Base-by-base conservation (phyloP, 805 yeast species). In the Starmerella cellae region DNA sequence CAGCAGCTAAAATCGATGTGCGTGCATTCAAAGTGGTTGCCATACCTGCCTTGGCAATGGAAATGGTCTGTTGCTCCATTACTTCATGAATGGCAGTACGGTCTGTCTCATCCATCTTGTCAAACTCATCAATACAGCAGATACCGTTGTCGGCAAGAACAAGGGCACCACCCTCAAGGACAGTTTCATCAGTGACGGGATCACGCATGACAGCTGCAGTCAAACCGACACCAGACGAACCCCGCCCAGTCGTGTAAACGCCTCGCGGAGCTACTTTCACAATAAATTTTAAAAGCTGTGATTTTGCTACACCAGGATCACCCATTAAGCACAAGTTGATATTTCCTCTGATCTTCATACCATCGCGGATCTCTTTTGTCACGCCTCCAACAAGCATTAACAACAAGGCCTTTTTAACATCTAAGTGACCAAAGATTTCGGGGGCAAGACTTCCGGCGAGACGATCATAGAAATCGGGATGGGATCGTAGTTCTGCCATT, bases 141-240 rank as follows among this genome's bases (percentile, higher is more conserved):
- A 91, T 80, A 60, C 98, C 98, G 58, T 88, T 85, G 64, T 91
- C 98, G 0, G 98, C 95, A 43, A 91, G 66, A 5, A 91, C 97
- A 44, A 91, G 69, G 1, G 98, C 97, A 63, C 98, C 98, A 45
- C 97, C 98, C 70, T 91, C 98, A 39, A 91, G 69, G 14, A 91
- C 83, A 94, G 88, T 82, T 63, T 91, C 98, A 62, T 91, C 98
- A 1, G 98, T 91, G n/a, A 87, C 88, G 2, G 97, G 96, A 61
- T 91, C 98, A 56, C 91, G 75, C 94, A 91, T 85, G 28, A 91
- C 98, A 0, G 98, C 98, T 2, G 98, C 98, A 3, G 98, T 91
- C 55, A 91, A 69, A 66, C 98, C 98, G 36, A 91, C 98, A 44
- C 98, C 98, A 0, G 98, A 91, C 3, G 96, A 85, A 60, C 98